These are phyloP conservation scores for Suhomyces sp. DNA, from an alignment of 805 yeast species.

Conservation along the genomic window DNA sequence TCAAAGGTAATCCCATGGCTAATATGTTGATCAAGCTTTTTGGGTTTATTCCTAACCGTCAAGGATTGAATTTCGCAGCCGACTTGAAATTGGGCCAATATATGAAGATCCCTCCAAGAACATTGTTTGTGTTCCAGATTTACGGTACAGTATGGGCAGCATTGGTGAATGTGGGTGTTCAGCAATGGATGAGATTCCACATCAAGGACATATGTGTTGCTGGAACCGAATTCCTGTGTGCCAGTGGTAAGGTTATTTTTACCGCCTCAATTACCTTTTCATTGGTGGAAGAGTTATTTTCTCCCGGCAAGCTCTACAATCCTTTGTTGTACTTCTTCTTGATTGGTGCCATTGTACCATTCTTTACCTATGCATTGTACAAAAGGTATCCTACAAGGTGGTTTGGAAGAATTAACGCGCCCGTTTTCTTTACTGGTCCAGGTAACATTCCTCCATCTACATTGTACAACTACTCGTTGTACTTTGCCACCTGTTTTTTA, in stretches of 20 bases:
- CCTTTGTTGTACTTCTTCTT: constrained; percentile 33
- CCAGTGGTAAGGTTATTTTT: constrained; percentile 17
- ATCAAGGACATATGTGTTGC: constrained; percentile 16
- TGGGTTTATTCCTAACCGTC: constrained; percentile 19
- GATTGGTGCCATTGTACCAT: constrained; percentile 28
- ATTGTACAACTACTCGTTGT: constrained; percentile 16
- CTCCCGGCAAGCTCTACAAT: constrained; percentile 24
- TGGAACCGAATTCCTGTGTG: constrained; percentile 17
- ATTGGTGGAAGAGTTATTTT: constrained; percentile 24
- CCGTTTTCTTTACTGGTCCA: constrained; percentile 13
- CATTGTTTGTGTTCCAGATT: constrained; percentile 15
- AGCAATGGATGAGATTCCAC: constrained; percentile 20
- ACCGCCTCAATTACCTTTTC: constrained; percentile 39
- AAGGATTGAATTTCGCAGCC: constrained; percentile 15
- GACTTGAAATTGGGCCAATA: constrained; percentile 20
- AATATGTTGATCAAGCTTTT: constrained; percentile 18
- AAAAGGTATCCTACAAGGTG: constrained; percentile 15
- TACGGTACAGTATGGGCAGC: constrained; percentile 19
- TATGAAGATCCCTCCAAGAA: constrained; percentile 19
- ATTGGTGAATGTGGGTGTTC: constrained; percentile 22
- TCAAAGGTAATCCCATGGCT: constrained; percentile 17
- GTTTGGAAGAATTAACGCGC: constrained; percentile 16
- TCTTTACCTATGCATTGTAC: constrained; percentile 13
- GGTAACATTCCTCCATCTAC: constrained; percentile 18
- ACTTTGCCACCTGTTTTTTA: constrained; percentile 12